These are phyloP conservation scores for Artemisia argyi DNA, from an alignment of 129 eudicot species.

Conservation along the genomic window DNA sequence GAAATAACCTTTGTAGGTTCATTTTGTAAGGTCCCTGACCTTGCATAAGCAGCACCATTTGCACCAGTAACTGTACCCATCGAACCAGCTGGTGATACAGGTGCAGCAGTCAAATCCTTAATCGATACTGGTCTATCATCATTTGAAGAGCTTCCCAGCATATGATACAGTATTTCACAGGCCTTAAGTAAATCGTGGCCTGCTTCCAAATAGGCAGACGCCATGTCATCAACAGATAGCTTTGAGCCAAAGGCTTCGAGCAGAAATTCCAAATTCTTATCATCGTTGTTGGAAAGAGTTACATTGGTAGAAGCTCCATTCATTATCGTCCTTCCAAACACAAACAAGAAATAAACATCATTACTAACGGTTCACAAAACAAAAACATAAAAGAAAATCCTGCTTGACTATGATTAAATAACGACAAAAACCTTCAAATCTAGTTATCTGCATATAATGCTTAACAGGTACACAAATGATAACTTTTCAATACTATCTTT, in stretches of 20 bases:
- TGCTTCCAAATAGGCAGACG: slow-evolving; percentile 67
- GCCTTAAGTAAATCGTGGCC: slow-evolving; percentile 43
- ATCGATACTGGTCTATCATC: slow-evolving; percentile 25
- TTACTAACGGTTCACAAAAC: slow-evolving; percentile 11
- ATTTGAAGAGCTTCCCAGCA: slow-evolving; percentile 43
- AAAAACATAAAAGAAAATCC: neutral
- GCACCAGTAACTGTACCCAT: neutral
- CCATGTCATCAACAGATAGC: slow-evolving; percentile 61
- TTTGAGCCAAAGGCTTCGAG: slow-evolving; percentile 65
- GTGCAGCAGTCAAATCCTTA: slow-evolving; percentile 29
- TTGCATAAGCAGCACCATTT: slow-evolving; percentile 43
- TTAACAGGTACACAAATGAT: neutral
- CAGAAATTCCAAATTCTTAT: slow-evolving; percentile 54
- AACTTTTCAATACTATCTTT: slow-evolving; percentile 1
- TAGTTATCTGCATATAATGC: neutral
- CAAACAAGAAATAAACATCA: slow-evolving; percentile 19
- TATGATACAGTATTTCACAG: slow-evolving; percentile 50
- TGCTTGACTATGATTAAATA: neutral
- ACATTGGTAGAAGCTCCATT: slow-evolving; percentile 34
- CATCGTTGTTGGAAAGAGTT: slow-evolving; percentile 38
- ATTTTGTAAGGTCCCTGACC: neutral
- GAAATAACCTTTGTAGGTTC: slow-evolving; percentile 22
- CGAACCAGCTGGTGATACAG: slow-evolving; percentile 24
- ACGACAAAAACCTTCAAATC: neutral
- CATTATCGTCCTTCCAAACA: slow-evolving; percentile 46